Percentiles rank a stretch among this genome's conserved stretches.
These are phyloP conservation scores for Ochetophila trinervis DNA, from an alignment of 306 rosid genomes.

Conservation along the genomic window DNA sequence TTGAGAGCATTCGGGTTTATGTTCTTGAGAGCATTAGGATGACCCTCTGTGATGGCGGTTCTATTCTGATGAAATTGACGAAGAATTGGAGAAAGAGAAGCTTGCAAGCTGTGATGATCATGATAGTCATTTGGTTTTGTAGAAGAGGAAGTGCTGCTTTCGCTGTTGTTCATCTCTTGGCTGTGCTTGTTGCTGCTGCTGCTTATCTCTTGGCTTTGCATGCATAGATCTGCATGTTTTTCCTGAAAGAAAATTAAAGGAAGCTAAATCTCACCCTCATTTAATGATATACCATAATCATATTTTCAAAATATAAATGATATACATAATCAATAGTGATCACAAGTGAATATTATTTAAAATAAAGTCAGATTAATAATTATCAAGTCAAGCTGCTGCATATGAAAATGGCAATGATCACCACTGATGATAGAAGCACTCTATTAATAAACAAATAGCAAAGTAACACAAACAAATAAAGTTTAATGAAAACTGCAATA, in stretches of 20 bases:
- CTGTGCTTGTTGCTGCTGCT: not conserved
- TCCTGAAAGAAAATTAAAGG: conserved; percentile 26
- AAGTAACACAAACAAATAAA: no score
- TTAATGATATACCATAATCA: no score
- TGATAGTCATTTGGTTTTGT: conserved; percentile 21
- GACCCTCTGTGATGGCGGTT: conserved; percentile 59
- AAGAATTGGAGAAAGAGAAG: conserved; percentile 54
- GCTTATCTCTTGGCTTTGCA: conserved; percentile 27
- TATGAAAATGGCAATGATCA: no score
- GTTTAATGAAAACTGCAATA: no score
- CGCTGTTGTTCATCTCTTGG: conserved; percentile 37
- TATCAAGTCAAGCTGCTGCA: no score
- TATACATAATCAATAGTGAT: no score
- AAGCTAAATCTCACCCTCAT: no score
- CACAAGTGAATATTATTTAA: no score
- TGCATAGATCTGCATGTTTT: conserved; percentile 27
- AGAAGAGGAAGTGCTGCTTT: conserved; percentile 44
- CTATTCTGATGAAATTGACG: conserved; percentile 27
- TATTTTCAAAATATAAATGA: no score
- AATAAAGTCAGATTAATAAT: no score
- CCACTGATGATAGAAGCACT: no score
- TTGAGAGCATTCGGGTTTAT: conserved; percentile 63
- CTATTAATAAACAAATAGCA: no score
- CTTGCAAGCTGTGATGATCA: conserved; percentile 18
- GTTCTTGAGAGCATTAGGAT: conserved; percentile 71